Evolutionary conservation across 1,139 yeast species (phyloP).

Genomic region (Kodamaea fungicola): DNA sequence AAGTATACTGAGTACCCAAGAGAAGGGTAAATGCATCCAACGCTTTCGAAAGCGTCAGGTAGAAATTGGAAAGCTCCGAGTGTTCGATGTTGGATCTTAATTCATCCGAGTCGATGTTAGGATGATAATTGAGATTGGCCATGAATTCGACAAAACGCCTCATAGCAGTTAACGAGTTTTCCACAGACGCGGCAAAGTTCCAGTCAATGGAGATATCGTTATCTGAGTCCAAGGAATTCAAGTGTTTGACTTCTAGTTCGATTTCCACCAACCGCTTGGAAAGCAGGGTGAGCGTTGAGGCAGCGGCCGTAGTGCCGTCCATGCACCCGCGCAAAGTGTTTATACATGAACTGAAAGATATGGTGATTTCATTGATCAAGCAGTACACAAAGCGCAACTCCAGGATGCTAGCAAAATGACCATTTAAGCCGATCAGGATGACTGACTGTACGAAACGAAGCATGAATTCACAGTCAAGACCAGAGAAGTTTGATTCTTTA

Average conservation of each 20-base stretch:
- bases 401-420: constrained; percentile 1
- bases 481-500: constrained; percentile 5
- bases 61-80: no score
- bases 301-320: constrained; percentile 1
- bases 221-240: constrained; percentile 1
- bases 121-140: no score
- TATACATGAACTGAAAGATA: constrained; percentile 4
- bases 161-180: not conserved
- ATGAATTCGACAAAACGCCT: constrained; percentile 2
- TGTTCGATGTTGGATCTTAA: no score
- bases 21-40: no score
- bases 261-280: constrained; percentile 5
- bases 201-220: constrained; percentile 2
- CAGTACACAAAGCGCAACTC: constrained; percentile 3
- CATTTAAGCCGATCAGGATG: not conserved
- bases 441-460: not conserved
- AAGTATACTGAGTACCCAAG: not conserved
- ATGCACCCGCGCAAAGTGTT: constrained; percentile 5
- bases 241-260: constrained; percentile 6
- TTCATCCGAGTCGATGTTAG: no score
- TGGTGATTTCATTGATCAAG: constrained; percentile 1
- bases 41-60: no score
- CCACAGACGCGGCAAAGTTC: no score
- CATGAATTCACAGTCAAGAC: constrained; percentile 4
- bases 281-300: not conserved